A percentile compares a stretch with the other conserved stretches of the same genome.
Conservation (phyloP, 139 green algal genomes). For the Tetradesmus lagerheimii region DNA sequence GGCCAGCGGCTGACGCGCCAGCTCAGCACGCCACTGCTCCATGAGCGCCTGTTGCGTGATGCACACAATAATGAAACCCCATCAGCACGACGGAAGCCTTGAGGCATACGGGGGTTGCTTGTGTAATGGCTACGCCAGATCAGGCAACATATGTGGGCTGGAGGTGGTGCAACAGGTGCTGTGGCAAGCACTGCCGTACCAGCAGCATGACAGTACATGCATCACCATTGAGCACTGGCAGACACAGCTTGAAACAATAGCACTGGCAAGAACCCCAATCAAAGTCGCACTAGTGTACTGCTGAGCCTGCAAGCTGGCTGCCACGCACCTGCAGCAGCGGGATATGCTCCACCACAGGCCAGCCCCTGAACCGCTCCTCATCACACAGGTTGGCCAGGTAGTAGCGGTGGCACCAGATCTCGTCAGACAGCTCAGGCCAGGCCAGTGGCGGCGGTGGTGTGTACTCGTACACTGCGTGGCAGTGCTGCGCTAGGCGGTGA, state of each 20-base stretch:
- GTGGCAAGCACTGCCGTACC: too few species aligned
- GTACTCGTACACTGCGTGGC: conserved; percentile 86
- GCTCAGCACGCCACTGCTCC: conserved; percentile 87
- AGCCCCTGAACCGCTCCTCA: conserved; percentile 80
- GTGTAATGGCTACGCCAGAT: too few species aligned
- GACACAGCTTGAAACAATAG: too few species aligned
- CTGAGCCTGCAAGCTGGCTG: neutral
- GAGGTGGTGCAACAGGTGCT: too few species aligned
- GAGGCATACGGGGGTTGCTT: too few species aligned
- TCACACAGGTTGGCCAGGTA: conserved; percentile 95
- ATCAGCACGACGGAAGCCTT: too few species aligned
- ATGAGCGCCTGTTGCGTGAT: conserved; percentile 79
- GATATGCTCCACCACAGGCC: conserved; percentile 89
- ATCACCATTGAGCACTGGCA: too few species aligned
- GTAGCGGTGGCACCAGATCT: conserved; percentile 96
- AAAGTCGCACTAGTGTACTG: too few species aligned
- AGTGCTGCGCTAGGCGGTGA: conserved; percentile 68
- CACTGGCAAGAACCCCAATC: too few species aligned
- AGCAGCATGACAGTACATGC: too few species aligned
- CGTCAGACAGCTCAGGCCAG: conserved; percentile 90
- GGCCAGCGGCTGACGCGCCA: conserved; percentile 76
- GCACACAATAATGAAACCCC: too few species aligned
- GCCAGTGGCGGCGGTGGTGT: conserved; percentile 87
- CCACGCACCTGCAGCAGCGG: conserved; percentile 84
- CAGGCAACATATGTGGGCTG: too few species aligned